Evolutionary conservation across 371 early-diverging fungal species (phyloP).

Genomic region (Thermomucor indicae-seudaticae): DNA sequence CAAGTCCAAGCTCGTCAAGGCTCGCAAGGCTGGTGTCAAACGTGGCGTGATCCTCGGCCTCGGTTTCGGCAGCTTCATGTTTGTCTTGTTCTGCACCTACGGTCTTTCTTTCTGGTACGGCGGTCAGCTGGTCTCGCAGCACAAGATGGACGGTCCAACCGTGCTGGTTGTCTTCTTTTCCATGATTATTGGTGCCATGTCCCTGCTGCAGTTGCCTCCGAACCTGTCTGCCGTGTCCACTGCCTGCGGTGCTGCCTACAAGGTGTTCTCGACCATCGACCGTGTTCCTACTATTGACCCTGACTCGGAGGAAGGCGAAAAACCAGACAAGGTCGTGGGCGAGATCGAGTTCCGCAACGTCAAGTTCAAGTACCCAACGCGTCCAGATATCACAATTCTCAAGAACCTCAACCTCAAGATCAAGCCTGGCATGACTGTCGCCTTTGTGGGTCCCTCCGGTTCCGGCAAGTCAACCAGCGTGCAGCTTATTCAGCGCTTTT

Average conservation of each 20-base stretch:
- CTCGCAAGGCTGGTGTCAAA: conserved; percentile 51
- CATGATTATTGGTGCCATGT: conserved; percentile 54
- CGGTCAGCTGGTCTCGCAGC: conserved; percentile 45
- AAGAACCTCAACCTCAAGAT: conserved; percentile 54
- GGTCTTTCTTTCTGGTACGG: conserved; percentile 84
- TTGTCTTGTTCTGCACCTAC: conserved; percentile 62
- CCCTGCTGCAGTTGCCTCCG: conserved; percentile 48
- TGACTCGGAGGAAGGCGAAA: conserved; percentile 50
- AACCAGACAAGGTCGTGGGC: conserved; percentile 48
- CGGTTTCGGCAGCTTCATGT: conserved; percentile 62
- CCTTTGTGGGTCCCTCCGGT: conserved; percentile 77
- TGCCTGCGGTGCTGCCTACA: conserved; percentile 63
- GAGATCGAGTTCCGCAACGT: conserved; percentile 70
- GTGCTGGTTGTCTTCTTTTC: conserved; percentile 67
- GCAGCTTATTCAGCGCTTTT: conserved; percentile 84
- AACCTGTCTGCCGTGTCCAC: conserved; percentile 53
- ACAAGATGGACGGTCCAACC: conserved; percentile 37
- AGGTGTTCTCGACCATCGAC: conserved; percentile 75
- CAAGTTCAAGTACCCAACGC: conserved; percentile 68
- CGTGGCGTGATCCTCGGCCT: conserved; percentile 50
- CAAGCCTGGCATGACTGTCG: conserved; percentile 67
- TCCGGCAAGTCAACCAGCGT: conserved; percentile 86
- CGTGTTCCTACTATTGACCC: conserved; percentile 67
- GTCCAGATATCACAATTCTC: conserved; percentile 62
- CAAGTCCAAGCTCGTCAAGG: conserved; percentile 46